Evolutionary conservation across 2,329 filamentous ascomycete species (phyloP), one percentile per base, ranked within the genome.

Genomic region (Eurotiales sp.): DNA sequence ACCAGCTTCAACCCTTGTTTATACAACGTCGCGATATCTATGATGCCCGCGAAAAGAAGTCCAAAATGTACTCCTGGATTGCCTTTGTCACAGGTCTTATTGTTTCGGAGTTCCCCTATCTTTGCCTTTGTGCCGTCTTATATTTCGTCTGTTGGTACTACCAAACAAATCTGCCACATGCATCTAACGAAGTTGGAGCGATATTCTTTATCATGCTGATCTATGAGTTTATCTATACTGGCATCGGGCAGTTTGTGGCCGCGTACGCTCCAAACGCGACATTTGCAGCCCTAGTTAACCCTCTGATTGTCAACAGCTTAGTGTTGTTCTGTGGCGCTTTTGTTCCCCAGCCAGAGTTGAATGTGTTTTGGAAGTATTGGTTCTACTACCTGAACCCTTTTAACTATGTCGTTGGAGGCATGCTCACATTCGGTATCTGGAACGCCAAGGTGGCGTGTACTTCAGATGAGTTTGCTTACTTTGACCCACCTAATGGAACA

Each of bases 201-300:
- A 79, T 82, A 2, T 90, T 85, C 70, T 72, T 90, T 36, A 87
- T 91, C 80, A 82, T 81, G 12, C 66, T 90, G 56, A 76, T 90
- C 3, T 89, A 90, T 69, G 87, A 83, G 68, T 69, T 90, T 17
- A 86, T 89, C 72, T 80, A 84, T 65, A 80, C 77, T 17, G 82
- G 76, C 56, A 90, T 84, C 81, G 88, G 86, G 12, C 87, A 89
- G 64, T 90, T 86, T 82, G 86, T 91, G 57, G 86, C 84, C 51
- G 87, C 88, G 0, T 89, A 88, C 63, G 85, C 87, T 0, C 86
- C 70, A 29, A 75, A 75, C 55, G 70, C 87, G 0, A 82, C 76
- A 48, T 88, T 89, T 64, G 87, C 85, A 0, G 82, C 87, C 46
- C 86, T 89, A 53, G 81, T 81, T 40, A 88, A 89, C 61, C 86